Percentiles rank a stretch among this genome's conserved stretches.
Evolutionary conservation across 371 early-diverging fungal genomes (phyloP).

Genomic region (Mortierella sp.): DNA sequence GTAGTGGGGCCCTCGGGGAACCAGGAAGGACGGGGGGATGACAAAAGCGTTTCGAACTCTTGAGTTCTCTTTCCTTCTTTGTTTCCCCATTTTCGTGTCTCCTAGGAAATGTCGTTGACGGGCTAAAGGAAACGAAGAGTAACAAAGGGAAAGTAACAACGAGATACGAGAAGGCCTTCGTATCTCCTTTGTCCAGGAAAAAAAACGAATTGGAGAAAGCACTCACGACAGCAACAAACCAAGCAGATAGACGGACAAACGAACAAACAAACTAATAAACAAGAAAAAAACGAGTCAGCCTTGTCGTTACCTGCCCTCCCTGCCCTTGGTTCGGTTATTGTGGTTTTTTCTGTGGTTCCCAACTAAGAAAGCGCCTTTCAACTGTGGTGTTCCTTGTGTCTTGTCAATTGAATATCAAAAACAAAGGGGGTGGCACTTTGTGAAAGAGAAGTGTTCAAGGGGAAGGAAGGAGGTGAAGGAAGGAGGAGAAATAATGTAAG

Average conservation of each 20-base stretch:
- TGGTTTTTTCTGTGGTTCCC: constrained; percentile 2
- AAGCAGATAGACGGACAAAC: neutral
- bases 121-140: neutral
- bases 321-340: neutral
- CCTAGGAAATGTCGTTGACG: neutral
- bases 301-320: too few species aligned
- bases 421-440: neutral
- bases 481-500: neutral
- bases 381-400: neutral
- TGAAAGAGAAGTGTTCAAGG: neutral
- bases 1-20: neutral
- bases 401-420: neutral
- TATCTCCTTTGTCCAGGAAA: neutral
- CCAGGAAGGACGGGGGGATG: neutral
- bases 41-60: neutral
- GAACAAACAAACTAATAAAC: neutral
- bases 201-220: neutral
- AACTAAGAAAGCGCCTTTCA: neutral
- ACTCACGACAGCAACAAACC: too few species aligned
- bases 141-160: neutral
- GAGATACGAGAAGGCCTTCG: neutral
- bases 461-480: neutral
- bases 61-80: neutral
- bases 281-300: neutral
- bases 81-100: neutral